A percentile compares a stretch with the other conserved stretches of the same genome.
phyloP scores from a whole-genome alignment of 495 filamentous ascomycete species.

The Penicillium canariense region DNA sequence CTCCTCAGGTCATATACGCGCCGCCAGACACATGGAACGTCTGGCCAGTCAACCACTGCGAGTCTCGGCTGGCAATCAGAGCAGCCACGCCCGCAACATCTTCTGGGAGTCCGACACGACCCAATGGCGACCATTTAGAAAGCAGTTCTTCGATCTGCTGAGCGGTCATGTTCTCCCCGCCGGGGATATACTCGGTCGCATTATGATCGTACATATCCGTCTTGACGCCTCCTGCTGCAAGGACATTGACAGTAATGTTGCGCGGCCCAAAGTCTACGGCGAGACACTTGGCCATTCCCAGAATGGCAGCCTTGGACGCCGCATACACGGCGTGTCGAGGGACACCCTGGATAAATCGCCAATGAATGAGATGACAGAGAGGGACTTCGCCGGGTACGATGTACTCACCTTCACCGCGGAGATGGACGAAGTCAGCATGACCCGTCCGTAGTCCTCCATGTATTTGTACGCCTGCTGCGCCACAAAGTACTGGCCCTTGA shows the following conservation, averaged over 20 bases:
- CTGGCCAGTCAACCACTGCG: conserved; percentile 52
- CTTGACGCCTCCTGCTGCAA: conserved; percentile 47
- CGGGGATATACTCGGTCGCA: conserved; percentile 37
- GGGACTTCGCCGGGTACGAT: too few relatives aligned
- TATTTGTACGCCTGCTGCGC: conserved; percentile 66
- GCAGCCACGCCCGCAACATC: conserved; percentile 53
- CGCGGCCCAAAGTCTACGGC: conserved; percentile 52
- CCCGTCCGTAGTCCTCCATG: conserved; percentile 41
- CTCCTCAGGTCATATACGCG: conserved; percentile 18
- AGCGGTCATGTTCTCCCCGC: conserved; percentile 31
- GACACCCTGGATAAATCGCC: conserved; percentile 14
- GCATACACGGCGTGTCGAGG: conserved; percentile 44
- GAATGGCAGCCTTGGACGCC: conserved; percentile 52
- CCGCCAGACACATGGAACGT: conserved; percentile 55
- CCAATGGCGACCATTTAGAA: conserved; percentile 39
- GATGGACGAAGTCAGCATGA: conserved; percentile 35
- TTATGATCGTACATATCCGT: conserved; percentile 42
- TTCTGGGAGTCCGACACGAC: conserved; percentile 49
- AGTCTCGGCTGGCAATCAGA: conserved; percentile 48
- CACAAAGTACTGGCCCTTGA: conserved; percentile 61
- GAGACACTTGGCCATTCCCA: conserved; percentile 55
- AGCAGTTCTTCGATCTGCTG: conserved; percentile 27
- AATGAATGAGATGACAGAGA: too few relatives aligned
- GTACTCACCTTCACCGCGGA: conserved; percentile 27
- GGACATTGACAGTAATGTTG: conserved; percentile 53